Conservation (phyloP, 148 eudicot species). For the Dysphania ambrosioides region DNA sequence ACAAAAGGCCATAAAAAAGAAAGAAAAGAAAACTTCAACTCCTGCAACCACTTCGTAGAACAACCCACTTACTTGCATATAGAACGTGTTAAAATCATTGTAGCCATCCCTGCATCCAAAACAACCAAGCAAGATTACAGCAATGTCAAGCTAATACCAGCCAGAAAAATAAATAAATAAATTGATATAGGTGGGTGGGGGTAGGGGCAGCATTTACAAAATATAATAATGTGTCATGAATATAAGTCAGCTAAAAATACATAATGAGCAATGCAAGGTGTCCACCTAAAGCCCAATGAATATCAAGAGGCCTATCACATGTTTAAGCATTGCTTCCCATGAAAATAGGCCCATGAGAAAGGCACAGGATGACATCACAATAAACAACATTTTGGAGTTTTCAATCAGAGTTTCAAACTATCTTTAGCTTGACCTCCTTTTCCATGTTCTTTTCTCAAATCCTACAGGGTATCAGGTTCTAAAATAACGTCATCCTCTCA, state of each 20-base stretch:
- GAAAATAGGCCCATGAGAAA: not conserved
- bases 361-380: no score
- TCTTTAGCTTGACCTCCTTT: not conserved
- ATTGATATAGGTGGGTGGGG: not conserved
- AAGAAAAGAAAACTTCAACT: not conserved
- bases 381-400: not conserved
- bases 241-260: not conserved
- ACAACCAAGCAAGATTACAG: slow-evolving; percentile 19
- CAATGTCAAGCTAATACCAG: not conserved
- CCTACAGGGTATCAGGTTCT: not conserved
- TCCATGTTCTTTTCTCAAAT: not conserved
- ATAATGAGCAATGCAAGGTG: not conserved
- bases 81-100: slow-evolving; percentile 98
- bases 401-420: not conserved
- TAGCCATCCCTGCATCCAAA: slow-evolving; percentile 91
- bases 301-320: not conserved
- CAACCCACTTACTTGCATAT: slow-evolving; percentile 86
- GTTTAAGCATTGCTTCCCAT: not conserved
- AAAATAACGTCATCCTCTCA: not conserved
- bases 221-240: not conserved
- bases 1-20: no score
- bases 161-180: not conserved
- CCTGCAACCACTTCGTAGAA: not conserved
- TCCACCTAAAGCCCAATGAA: not conserved
- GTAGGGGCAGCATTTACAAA: not conserved